Base-by-base conservation (phyloP, 768 basidiomycete species). In the Calocera cornea region DNA sequence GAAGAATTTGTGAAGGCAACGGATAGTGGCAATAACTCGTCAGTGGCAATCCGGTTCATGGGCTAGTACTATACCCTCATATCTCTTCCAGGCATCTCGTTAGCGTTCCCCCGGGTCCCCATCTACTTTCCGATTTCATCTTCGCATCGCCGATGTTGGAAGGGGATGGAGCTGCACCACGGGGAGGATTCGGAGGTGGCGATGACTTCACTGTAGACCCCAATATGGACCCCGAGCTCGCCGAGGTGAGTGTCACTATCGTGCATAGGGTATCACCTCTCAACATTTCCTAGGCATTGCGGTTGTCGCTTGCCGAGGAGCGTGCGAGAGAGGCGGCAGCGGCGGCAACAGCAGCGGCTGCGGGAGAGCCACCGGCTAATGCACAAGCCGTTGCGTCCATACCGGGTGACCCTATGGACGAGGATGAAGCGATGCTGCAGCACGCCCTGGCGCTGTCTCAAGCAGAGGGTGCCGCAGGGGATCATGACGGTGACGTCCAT, bases 271-370 rank as follows among this genome's bases (percentile, higher is more conserved):
- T 8, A 29, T 60, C 54, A 27, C 31, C 8, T 47, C 19, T 19
- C 7, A 17, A 8, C 8, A 5, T 60, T 60, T 5, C 19, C 10
- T 71, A 97, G 95, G 95, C 94, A 11, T 83, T 99, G 44, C 89
- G 95, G 38, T 92, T 98, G 90, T 97, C 95, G 0, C 86, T 98
- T 83, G 91, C 95, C 79, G 94, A 97, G 75, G 92, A 93, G 64
- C 86, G 87, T 73, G 92, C 91, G 19, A 87, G 94, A 31, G 73
- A 74, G 54, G 73, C 72, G 10, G 81, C 81, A 10, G 79, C 82
- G 3, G 68, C 69, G 2, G 66, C 73, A 12, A 41, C 77, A 2
- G 79, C 68, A 0, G 68, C 70, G 8, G 17, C 71, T 33, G 60
- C 70, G 24, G 69, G 68, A 41, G 64, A 77, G 64, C 79, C 83